Percentiles rank a stretch among this genome's conserved stretches.
phyloP scores from a whole-genome alignment of 352 stramenopile species.

The Phytophthora capsici region DNA sequence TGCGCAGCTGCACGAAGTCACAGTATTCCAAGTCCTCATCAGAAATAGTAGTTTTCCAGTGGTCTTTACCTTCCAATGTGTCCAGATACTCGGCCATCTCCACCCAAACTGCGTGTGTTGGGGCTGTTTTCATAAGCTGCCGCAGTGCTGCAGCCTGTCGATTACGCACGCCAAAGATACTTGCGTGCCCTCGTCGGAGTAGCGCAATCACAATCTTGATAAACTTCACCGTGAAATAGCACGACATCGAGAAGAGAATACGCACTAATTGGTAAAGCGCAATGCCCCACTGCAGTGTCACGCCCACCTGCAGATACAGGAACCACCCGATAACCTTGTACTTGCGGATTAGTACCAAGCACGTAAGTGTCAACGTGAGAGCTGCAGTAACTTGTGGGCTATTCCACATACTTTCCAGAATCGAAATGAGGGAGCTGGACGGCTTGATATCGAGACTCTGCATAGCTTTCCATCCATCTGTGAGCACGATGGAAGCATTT shows the following conservation, averaged over 20 bases:
- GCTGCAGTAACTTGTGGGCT: conserved; percentile 52
- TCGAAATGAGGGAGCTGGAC: conserved; percentile 35
- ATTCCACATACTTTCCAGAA: conserved; percentile 33
- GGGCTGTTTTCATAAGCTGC: conserved; percentile 63
- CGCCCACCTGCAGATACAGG: conserved; percentile 55
- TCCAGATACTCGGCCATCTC: conserved; percentile 73
- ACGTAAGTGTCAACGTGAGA: conserved; percentile 30
- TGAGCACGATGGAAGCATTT: conserved; percentile 34
- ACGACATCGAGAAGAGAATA: conserved; percentile 63
- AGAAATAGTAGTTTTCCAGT: conserved; percentile 62
- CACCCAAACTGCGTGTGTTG: conserved; percentile 55
- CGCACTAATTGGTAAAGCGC: conserved; percentile 71
- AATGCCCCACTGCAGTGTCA: conserved; percentile 72
- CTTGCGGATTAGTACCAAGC: conserved; percentile 50
- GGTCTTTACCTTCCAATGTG: conserved; percentile 58
- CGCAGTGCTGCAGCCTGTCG: conserved; percentile 60
- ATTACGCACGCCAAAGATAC: conserved; percentile 51
- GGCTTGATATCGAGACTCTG: conserved; percentile 32
- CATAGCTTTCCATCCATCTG: conserved; percentile 36
- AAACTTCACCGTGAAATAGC: conserved; percentile 64
- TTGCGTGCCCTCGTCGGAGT: conserved; percentile 36
- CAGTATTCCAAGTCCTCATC: conserved; percentile 64
- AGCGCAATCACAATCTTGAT: conserved; percentile 47
- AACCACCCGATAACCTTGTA: conserved; percentile 75
- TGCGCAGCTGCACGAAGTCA: conserved; percentile 62